phyloP scores from a whole-genome alignment of 169 alveolate species.

The Amoebophrya sp. region DNA sequence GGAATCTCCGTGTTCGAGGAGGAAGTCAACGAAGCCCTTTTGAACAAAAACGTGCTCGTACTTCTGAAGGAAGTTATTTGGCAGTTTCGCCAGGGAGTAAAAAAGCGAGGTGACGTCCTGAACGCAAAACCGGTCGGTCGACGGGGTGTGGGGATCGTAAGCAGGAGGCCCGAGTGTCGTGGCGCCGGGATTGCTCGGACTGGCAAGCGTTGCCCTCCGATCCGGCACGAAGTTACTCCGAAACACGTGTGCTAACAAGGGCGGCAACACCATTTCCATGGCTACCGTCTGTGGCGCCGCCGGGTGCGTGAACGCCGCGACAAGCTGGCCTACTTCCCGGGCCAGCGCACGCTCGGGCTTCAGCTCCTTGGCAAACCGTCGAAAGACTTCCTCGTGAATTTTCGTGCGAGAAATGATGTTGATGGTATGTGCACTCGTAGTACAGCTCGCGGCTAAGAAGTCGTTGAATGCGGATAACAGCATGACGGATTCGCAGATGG shows the following conservation, averaged over 20 bases:
- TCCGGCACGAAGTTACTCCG: too few relatives aligned
- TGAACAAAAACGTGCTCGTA: too few relatives aligned
- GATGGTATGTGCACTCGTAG: too few relatives aligned
- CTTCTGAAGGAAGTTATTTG: too few relatives aligned
- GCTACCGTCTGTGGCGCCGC: too few relatives aligned
- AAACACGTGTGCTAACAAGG: neutral
- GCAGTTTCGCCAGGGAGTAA: neutral
- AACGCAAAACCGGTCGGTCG: neutral
- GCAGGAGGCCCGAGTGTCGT: neutral
- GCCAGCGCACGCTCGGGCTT: neutral
- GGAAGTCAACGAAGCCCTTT: too few relatives aligned
- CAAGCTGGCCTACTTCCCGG: neutral
- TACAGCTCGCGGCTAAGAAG: neutral
- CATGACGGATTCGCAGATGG: neutral
- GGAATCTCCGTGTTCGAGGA: too few relatives aligned
- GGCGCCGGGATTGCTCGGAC: too few relatives aligned
- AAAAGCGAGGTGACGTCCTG: neutral
- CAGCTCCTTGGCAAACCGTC: neutral
- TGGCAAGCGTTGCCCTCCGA: too few relatives aligned
- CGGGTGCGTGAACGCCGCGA: neutral
- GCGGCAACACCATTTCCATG: neutral
- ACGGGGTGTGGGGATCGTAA: neutral
- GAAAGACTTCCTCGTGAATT: neutral
- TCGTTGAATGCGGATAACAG: neutral
- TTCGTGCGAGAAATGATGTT: neutral